Conservation (phyloP, 2,329 filamentous ascomycete species). For the Colletotrichum shisoi region DNA sequence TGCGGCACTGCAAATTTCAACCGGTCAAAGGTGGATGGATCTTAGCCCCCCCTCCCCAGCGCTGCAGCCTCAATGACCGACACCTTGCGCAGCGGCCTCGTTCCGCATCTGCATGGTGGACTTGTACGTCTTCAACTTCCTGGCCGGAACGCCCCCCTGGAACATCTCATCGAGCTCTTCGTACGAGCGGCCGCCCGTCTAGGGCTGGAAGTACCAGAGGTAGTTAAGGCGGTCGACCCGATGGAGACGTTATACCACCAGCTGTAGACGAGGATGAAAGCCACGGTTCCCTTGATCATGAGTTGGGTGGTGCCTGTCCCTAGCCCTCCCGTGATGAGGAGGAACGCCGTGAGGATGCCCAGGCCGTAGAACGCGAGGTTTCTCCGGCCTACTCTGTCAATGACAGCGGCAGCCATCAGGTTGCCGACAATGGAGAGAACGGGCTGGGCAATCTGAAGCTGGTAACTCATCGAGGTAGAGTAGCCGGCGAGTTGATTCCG, state of each 20-base stretch:
- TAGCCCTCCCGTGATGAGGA: conserved; percentile 52
- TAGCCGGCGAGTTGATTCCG: conserved; percentile 53
- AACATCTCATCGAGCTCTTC: conserved; percentile 45
- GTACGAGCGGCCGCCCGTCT: conserved; percentile 43
- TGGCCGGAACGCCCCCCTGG: conserved; percentile 42
- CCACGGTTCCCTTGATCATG: conserved; percentile 43
- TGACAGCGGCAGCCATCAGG: conserved; percentile 50
- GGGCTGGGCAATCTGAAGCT: conserved; percentile 52
- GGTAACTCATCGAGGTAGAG: conserved; percentile 48
- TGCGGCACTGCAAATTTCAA: too few relatives aligned
- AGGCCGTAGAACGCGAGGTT: conserved; percentile 51
- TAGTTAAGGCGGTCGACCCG: conserved; percentile 52
- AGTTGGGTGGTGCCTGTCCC: conserved; percentile 43
- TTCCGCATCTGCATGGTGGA: conserved; percentile 33
- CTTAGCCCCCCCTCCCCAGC: too few relatives aligned
- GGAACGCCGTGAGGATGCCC: conserved; percentile 49
- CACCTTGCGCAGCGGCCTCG: conserved; percentile 13
- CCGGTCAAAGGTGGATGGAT: background rate
- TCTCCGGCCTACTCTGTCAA: conserved; percentile 51
- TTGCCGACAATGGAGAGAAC: conserved; percentile 52
- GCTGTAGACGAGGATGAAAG: conserved; percentile 52
- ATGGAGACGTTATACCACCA: conserved; percentile 54
- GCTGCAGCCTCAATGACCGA: background rate
- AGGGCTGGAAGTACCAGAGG: conserved; percentile 51
- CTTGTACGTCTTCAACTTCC: conserved; percentile 44